phyloP scores from a whole-genome alignment of 441 rosid species.

The Gossypium armourianum region DNA sequence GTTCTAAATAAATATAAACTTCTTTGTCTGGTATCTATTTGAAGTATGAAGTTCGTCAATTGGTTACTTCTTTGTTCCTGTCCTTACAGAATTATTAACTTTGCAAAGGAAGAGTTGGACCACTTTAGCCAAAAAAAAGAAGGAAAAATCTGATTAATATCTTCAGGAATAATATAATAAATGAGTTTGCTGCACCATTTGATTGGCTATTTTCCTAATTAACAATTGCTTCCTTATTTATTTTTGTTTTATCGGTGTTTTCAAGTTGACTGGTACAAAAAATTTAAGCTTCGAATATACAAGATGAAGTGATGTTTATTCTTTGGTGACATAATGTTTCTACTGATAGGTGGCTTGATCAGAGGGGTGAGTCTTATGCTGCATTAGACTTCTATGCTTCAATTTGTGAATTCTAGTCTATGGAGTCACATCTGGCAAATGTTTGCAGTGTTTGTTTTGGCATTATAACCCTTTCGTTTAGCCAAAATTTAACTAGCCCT shows the following conservation, averaged over 20 bases:
- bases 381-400: conserved; percentile 2
- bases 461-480: neutral
- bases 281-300: neutral
- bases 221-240: neutral
- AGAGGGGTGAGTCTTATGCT: neutral
- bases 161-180: neutral
- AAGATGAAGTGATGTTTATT: conserved; percentile 6
- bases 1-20: neutral
- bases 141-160: neutral
- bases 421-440: neutral
- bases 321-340: neutral
- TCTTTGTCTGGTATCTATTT: neutral
- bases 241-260: neutral
- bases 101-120: neutral
- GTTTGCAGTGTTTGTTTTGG: neutral
- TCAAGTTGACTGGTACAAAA: neutral
- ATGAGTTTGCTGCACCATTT: neutral
- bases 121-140: neutral
- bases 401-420: neutral
- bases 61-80: neutral
- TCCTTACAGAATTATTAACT: neutral
- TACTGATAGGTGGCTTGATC: neutral
- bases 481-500: neutral
- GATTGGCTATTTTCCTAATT: conserved; percentile 1
- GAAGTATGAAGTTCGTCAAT: neutral